Conservation (phyloP, 805 yeast genomes). For the Wickerhamomyces kurtzmanii region DNA sequence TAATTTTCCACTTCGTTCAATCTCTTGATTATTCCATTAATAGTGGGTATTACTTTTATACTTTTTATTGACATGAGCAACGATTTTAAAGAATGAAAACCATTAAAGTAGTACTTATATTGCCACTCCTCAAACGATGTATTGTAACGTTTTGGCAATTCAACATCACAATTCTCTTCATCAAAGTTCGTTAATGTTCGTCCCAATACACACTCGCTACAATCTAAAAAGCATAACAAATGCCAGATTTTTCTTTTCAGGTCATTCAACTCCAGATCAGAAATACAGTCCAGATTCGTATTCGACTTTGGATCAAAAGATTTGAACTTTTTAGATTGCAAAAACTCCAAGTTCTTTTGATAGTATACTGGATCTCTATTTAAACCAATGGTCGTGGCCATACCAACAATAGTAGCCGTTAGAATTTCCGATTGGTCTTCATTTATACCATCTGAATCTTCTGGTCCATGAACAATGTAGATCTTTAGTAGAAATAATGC, state of each 20-base stretch:
- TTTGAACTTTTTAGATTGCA: neutral
- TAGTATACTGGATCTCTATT: conserved; percentile 3
- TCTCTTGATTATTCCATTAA: no score
- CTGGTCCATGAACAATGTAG: conserved; percentile 28
- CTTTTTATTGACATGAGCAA: no score
- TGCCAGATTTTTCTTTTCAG: conserved; percentile 1
- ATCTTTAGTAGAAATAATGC: conserved; percentile 21
- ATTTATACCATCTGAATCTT: conserved; percentile 30
- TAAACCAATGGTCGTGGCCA: conserved; percentile 1
- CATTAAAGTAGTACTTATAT: no score
- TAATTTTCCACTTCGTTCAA: no score
- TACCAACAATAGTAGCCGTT: conserved; percentile 8
- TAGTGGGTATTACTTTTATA: no score
- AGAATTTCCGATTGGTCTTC: conserved; percentile 28
- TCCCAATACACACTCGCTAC: no score
- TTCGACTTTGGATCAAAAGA: neutral
- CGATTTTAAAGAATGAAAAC: no score
- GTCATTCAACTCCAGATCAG: neutral
- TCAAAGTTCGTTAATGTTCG: no score
- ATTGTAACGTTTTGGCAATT: no score
- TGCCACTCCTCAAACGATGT: no score
- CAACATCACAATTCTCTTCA: no score
- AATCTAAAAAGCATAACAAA: no score
- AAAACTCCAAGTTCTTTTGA: neutral
- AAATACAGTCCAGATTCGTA: neutral